Evolutionary conservation across 306 rosid genomes (phyloP), one percentile per base, ranked within the genome.

Genomic region (Castanospermum australe): DNA sequence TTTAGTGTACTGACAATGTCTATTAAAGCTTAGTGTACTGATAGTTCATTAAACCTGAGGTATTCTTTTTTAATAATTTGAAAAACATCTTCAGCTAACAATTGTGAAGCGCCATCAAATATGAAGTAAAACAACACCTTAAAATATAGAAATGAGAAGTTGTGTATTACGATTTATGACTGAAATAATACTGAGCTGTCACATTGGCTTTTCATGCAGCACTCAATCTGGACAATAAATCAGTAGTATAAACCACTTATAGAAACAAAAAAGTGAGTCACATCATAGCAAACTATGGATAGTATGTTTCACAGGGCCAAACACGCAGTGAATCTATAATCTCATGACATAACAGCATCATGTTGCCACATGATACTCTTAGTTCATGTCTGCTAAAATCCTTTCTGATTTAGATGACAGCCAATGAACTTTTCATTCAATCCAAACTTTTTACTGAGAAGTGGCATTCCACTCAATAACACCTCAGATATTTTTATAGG

Each of bases 381-480:
- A 39, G 71, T 75, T 65, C 15, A 60, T 50, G 7, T 61, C n/a
- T n/a, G 47, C 56, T 39, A 56, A 57, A 55, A 78, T 68, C 60
- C 63, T 62, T 13, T 66, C 42, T 28, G 63, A 30, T 38, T 20
- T 74, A 62, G 79, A 85, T 55, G 68, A 79, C 55, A 32, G 22
- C 54, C 6, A 33, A 64, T 50, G 51, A 64, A 69, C 30, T 59
- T 42, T 36, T 70, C 62, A 56, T 68, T 55, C 55, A 38, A 60
- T 41, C 65, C 30, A 41, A 70, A 71, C 35, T 81, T 73, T 52
- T 73, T n/a, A n/a, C n/a, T n/a, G n/a, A n/a, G n/a, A n/a, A n/a
- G n/a, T n/a, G n/a, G n/a, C n/a, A n/a, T n/a, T n/a, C n/a, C n/a
- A n/a, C n/a, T 63, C 7, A 64, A 78, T 18, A 76, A 69, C 71